A percentile compares a stretch with the other conserved stretches of the same genome.
Conservation (phyloP, 148 eudicot genomes). For the Fagopyrum esculentum region DNA sequence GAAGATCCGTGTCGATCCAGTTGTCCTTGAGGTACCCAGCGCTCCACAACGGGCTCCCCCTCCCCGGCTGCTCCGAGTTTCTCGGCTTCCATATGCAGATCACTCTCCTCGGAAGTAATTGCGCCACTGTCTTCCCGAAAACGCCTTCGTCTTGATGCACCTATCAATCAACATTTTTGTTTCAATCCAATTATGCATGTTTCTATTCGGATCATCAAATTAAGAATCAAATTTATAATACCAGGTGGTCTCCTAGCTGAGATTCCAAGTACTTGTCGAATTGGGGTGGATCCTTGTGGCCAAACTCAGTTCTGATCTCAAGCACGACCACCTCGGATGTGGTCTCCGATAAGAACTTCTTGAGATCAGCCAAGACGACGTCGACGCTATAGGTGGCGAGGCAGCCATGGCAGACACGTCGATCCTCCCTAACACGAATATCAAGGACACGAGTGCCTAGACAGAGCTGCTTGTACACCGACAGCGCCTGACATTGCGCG, state of each 20-base stretch:
- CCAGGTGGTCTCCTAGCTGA: slow-evolving; percentile 60
- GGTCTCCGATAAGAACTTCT: slow-evolving; percentile 67
- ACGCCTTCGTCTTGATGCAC: slow-evolving; percentile 73
- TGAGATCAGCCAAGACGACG: slow-evolving; percentile 59
- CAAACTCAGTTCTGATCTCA: slow-evolving; percentile 84
- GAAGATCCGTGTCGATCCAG: slow-evolving; percentile 89
- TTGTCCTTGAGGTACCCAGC: slow-evolving; percentile 65
- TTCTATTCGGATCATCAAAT: no score
- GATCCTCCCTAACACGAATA: slow-evolving; percentile 68
- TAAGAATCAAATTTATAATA: no score
- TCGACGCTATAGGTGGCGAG: slow-evolving; percentile 59
- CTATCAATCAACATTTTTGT: no score
- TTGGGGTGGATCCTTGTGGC: slow-evolving; percentile 78
- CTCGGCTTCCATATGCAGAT: slow-evolving; percentile 93
- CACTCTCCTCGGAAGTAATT: slow-evolving; percentile 65
- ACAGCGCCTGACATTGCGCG: slow-evolving; percentile 83
- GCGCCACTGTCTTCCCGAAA: slow-evolving; percentile 55
- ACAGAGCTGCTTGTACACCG: slow-evolving; percentile 71
- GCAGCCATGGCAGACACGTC: slow-evolving; percentile 77
- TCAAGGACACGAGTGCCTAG: slow-evolving; percentile 64
- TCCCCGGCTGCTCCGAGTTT: slow-evolving; percentile 36
- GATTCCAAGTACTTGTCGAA: slow-evolving; percentile 64
- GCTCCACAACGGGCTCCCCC: slow-evolving; percentile 64
- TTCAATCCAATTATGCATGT: no score
- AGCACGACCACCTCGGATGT: slow-evolving; percentile 75